These are phyloP conservation scores for Thalassiosira mediterranea DNA, from an alignment of 352 stramenopile species.

Conservation along the genomic window DNA sequence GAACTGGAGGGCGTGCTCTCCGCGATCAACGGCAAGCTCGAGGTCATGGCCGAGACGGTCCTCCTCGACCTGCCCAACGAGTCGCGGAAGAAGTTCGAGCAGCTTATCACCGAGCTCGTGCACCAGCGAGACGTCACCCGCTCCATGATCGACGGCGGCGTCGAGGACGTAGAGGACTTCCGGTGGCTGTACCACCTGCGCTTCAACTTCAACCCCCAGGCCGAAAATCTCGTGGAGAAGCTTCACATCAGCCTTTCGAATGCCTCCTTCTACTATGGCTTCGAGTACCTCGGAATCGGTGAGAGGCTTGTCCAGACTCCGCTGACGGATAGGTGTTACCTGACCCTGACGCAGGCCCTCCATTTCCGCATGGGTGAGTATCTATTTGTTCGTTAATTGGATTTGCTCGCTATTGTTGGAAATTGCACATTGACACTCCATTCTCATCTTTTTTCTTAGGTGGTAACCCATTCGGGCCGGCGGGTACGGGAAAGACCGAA, in stretches of 20 bases:
- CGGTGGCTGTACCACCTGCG: slow-evolving; percentile 99
- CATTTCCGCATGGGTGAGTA: slow-evolving; percentile 99
- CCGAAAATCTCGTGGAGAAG: slow-evolving; percentile 89
- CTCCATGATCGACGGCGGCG: slow-evolving; percentile 88
- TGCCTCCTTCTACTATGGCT: slow-evolving; percentile 98
- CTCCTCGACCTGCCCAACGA: slow-evolving; percentile 92
- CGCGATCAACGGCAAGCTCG: slow-evolving; percentile 86
- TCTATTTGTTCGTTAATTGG: no score
- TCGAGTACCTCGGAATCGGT: slow-evolving; percentile 99
- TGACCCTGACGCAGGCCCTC: slow-evolving; percentile 99
- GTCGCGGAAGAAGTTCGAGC: slow-evolving; percentile 95
- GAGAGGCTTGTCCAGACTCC: slow-evolving; percentile 99
- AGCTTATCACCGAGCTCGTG: slow-evolving; percentile 99
- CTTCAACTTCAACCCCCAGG: slow-evolving; percentile 91
- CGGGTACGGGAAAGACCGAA: slow-evolving; percentile 99
- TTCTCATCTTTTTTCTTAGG: not conserved
- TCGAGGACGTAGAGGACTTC: slow-evolving; percentile 92
- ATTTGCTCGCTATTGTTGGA: no score
- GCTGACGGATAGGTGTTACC: slow-evolving; percentile 99
- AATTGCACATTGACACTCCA: not conserved
- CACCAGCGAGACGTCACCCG: slow-evolving; percentile 98
- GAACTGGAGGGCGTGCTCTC: slow-evolving; percentile 72
- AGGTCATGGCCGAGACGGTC: slow-evolving; percentile 96
- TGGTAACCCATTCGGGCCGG: slow-evolving; percentile 94
- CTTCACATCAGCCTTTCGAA: slow-evolving; percentile 97